These are phyloP conservation scores for Ustilago sp. DNA, from an alignment of 1,284 basidiomycete genomes.

Conservation along the genomic window DNA sequence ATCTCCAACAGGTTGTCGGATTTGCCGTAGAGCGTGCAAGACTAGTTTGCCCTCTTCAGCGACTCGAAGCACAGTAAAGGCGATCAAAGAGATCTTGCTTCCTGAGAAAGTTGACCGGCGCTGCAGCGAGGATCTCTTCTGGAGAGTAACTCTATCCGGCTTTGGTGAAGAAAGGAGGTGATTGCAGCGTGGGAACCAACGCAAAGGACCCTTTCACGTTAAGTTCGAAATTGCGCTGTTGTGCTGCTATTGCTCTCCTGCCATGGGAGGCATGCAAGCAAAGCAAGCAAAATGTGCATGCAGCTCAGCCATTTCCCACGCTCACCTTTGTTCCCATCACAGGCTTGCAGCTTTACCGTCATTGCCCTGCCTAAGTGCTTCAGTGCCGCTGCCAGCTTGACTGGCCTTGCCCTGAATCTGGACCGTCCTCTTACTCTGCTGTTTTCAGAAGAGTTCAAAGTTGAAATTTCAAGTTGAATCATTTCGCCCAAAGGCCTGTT, in stretches of 20 bases:
- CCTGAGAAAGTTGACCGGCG: too few species aligned
- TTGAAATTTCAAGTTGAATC: neutral
- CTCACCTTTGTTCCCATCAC: neutral
- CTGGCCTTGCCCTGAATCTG: neutral
- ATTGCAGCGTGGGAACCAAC: too few species aligned
- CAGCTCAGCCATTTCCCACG: neutral
- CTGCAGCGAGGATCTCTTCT: too few species aligned
- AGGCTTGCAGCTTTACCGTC: neutral
- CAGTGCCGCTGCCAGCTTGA: neutral
- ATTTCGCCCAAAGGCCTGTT: neutral
- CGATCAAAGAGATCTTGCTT: too few species aligned
- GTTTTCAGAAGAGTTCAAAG: neutral
- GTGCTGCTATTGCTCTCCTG: neutral
- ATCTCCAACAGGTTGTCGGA: too few species aligned
- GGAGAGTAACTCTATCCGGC: too few species aligned
- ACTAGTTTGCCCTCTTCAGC: too few species aligned
- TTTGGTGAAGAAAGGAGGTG: neutral
- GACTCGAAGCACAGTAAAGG: too few species aligned
- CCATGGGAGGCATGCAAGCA: neutral
- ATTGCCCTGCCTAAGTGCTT: neutral
- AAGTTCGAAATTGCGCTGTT: neutral
- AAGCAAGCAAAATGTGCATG: neutral
- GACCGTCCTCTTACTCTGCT: neutral
- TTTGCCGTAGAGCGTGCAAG: too few species aligned
- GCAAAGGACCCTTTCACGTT: constrained; percentile 6